Conservation (phyloP, 805 yeast species). For the Saccharomycopsis malanga region DNA sequence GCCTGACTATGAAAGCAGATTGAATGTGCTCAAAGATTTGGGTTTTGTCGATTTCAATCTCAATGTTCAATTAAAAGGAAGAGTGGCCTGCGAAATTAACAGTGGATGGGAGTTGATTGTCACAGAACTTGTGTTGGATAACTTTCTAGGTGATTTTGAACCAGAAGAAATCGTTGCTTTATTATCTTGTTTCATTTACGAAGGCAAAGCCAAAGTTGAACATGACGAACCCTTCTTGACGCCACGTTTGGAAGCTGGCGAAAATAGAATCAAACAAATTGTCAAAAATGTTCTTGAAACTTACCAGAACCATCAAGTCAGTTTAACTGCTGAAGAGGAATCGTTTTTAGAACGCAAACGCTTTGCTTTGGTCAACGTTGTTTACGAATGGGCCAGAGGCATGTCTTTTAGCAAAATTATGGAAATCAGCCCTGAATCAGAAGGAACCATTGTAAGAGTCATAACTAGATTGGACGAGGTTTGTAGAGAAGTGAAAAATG, state of each 20-base stretch:
- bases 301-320: slow-evolving; percentile 54
- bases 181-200: slow-evolving; percentile 86
- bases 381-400: slow-evolving; percentile 98
- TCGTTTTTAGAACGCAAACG: slow-evolving; percentile 77
- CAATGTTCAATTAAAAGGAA: slow-evolving; percentile 74
- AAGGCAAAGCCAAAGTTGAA: slow-evolving; percentile 60
- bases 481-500: slow-evolving; percentile 89
- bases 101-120: slow-evolving; percentile 86
- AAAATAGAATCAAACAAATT: slow-evolving; percentile 59
- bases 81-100: slow-evolving; percentile 89
- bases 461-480: slow-evolving; percentile 77
- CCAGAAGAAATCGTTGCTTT: slow-evolving; percentile 97
- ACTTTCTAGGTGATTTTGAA: slow-evolving; percentile 86
- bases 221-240: slow-evolving; percentile 58
- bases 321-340: slow-evolving; percentile 72
- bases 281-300: slow-evolving; percentile 55
- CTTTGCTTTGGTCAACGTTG: slow-evolving; percentile 87
- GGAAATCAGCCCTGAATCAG: slow-evolving; percentile 82
- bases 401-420: slow-evolving; percentile 85
- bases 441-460: slow-evolving; percentile 95
- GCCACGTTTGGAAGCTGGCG: slow-evolving; percentile 74
- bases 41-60: slow-evolving; percentile 70
- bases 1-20: slow-evolving; percentile 90
- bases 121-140: slow-evolving; percentile 85
- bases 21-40: slow-evolving; percentile 69